A percentile compares a stretch with the other conserved stretches of the same genome.
Conservation (phyloP, 2,329 filamentous ascomycete species). For the Diplodia scrobiculata region DNA sequence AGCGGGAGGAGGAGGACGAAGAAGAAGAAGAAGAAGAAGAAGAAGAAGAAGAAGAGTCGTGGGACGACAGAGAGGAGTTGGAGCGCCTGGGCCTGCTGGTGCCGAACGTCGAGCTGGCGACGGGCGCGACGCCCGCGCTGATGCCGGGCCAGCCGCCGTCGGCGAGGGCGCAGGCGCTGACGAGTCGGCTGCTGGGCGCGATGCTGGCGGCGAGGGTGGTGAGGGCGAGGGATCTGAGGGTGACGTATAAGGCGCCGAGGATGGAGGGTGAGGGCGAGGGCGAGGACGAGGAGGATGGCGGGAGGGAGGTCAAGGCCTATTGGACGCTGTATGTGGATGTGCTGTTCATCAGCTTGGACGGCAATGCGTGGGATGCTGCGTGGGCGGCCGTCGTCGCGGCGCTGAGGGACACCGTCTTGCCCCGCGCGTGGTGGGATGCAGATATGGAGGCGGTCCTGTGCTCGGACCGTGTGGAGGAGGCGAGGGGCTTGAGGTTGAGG, state of each 20-base stretch:
- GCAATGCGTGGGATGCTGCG: conserved; percentile 86
- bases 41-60: neutral
- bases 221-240: conserved; percentile 67
- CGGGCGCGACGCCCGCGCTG: conserved; percentile 83
- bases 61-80: conserved; percentile 43
- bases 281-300: conserved; percentile 49
- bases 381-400: conserved; percentile 85
- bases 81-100: conserved; percentile 71
- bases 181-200: conserved; percentile 74
- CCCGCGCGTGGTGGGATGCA: conserved; percentile 77
- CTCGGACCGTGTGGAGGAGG: conserved; percentile 60
- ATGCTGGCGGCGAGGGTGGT: conserved; percentile 72
- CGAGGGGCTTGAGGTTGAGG: conserved; percentile 60
- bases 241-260: conserved; percentile 62
- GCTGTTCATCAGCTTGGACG: conserved; percentile 90
- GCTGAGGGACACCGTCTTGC: conserved; percentile 73
- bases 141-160: conserved; percentile 81
- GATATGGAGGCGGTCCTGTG: conserved; percentile 81
- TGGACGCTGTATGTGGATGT: conserved; percentile 96
- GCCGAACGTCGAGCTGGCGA: conserved; percentile 89
- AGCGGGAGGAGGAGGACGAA: conserved; percentile 21
- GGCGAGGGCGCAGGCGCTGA: conserved; percentile 78
- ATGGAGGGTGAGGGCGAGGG: conserved; percentile 49
- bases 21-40: neutral
- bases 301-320: conserved; percentile 72